Evolutionary conservation across 2,329 filamentous ascomycete species (phyloP), one percentile per base, ranked within the genome.

Genomic region (Tolypocladium inflatum): DNA sequence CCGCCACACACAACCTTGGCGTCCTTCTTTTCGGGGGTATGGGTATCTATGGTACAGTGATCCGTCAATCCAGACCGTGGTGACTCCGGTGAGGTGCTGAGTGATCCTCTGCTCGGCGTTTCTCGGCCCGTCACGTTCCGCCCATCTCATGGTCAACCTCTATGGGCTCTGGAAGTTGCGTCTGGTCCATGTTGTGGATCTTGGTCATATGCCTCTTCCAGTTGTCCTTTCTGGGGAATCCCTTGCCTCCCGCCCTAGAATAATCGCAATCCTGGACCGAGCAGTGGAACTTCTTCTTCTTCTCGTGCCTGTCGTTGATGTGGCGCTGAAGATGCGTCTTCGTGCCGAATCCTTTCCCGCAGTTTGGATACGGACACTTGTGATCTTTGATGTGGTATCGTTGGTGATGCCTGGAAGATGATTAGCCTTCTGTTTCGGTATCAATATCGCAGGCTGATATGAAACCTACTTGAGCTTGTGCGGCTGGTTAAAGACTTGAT

Each of bases 131-230:
- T 61, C 57, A 60, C 37, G 60, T 45, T 8, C 62, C 66, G 10
- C 56, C 59, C 67, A 74, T 72, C 2, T 70, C 65, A 30, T 72
- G 69, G 59, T 78, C 76, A 19, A 70, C 69, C 55, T 76, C 71
- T 17, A 77, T 70, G 21, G 76, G 75, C 19, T 76, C 73, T 1
- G 78, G 76, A 7, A 75, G 69, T 26, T 66, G 59, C 53, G 64
- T 63, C 53, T 72, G 68, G 55, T 78, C 75, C 60, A 77, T 68
- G 41, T 76, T 69, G 63, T 85, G 82, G 63, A 83, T 84, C 67
- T 84, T 84, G 41, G 76, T 73, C 81, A 85, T 84, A 65, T 85
- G 82, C 58, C 82, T 72, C 63, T 81, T 79, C 82, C 82, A 85
- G 67, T 85, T 85, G 64, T 85, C 82, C 65, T 85, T 85, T 56